Evolutionary conservation across 78 protist genomes (phyloP), one percentile per base, ranked within the genome.

Genomic region (Paratrimastix pyriformis): DNA sequence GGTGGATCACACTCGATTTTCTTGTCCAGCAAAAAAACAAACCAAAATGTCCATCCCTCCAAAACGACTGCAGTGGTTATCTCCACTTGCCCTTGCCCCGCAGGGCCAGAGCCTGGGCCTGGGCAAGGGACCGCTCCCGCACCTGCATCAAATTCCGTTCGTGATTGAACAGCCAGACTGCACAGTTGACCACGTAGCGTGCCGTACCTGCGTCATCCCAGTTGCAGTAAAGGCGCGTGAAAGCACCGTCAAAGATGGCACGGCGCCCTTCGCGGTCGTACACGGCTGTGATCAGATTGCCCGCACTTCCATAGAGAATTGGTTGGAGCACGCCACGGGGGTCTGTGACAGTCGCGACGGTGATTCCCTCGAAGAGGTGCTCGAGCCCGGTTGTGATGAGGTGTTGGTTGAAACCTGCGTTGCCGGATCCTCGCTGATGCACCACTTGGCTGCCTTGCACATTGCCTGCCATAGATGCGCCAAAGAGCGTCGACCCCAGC

Each of bases 211-310:
- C 65, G 40, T 4, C 38, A 38, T 58, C 65, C 65, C 65, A 58
- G 15, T 58, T 30, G 65, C 5, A 9, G 38, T 26, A 58, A 38
- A 58, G 65, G 29, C 65, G 65, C 65, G 65, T 58, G 65, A 58
- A 58, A 6, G 30, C 65, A 15, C 65, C 65, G 65, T 58, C 65
- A 8, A 58, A 1, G 65, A 58, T 3, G 65, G 35, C 6, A 9
- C 65, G 65, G 30, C 65, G 35, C 65, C 65, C 65, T 9, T 58
- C 65, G 40, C 35, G 35, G 39, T 58, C 65, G 40, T 58, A 58
- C 30, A 15, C 65, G 29, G 65, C 35, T 4, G 35, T 58, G 21
- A 58, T 15, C 30, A 58, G 30, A 15, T 4, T 58, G 30, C 40
- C 32, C 2, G 6, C 65, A 3, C 39, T 30, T 3, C 65, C 65